Conservation (phyloP, 441 rosid genomes). For the Bocquillonia castaneifolia region DNA sequence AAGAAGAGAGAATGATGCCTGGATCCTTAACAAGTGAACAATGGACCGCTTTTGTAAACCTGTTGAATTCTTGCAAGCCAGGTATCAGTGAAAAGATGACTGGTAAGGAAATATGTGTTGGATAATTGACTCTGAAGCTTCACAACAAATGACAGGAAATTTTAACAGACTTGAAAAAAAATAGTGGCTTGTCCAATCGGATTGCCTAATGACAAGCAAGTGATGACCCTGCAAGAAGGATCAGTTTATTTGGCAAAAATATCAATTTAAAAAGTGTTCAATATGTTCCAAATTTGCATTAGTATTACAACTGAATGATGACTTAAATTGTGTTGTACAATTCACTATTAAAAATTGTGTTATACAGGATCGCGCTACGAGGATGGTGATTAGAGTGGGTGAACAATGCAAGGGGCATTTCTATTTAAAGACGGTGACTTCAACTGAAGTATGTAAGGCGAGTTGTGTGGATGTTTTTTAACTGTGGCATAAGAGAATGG, state of each 20-base stretch:
- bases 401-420: not conserved
- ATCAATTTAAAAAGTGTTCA: not conserved
- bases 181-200: not conserved
- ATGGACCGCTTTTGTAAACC: too few relatives aligned
- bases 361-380: not conserved
- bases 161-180: not conserved
- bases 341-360: not conserved
- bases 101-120: not conserved
- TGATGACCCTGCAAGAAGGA: not conserved
- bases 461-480: not conserved
- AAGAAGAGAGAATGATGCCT: too few relatives aligned
- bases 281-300: not conserved
- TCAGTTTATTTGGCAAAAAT: not conserved
- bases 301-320: not conserved
- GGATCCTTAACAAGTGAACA: too few relatives aligned
- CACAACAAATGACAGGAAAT: not conserved
- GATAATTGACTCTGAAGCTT: not conserved
- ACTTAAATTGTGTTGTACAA: not conserved
- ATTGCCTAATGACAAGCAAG: not conserved
- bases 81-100: too few relatives aligned
- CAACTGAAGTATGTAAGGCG: not conserved
- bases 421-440: not conserved
- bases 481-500: not conserved
- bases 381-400: not conserved
- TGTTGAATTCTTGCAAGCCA: too few relatives aligned